Evolutionary conservation across 1,284 basidiomycete species (phyloP).

Genomic region (Cutaneotrichosporon dermatis): DNA sequence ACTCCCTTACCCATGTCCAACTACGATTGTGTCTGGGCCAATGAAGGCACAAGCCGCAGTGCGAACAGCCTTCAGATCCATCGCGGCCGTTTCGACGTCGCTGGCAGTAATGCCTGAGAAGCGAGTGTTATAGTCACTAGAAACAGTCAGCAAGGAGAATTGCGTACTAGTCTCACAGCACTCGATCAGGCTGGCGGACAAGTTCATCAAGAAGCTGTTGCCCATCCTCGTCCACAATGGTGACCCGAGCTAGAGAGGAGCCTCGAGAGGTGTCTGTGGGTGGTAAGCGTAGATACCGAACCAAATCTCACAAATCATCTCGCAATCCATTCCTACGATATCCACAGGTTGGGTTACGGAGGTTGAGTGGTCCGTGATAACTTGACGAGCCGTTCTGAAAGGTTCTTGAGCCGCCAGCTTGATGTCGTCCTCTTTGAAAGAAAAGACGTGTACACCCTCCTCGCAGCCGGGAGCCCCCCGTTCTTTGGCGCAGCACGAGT

Average conservation of each 20-base stretch:
- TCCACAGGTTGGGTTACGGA: constrained; percentile 53
- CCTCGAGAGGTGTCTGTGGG: constrained; percentile 69
- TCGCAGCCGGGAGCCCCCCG: constrained; percentile 52
- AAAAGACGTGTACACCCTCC: constrained; percentile 36
- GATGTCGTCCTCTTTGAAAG: constrained; percentile 54
- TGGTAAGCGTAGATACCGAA: too few species aligned
- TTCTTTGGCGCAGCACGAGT: constrained; percentile 52
- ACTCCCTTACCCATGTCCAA: constrained; percentile 58
- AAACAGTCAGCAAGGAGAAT: neutral
- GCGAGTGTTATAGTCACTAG: constrained; percentile 75
- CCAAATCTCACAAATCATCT: constrained; percentile 65
- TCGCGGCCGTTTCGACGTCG: constrained; percentile 57
- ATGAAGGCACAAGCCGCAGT: constrained; percentile 65
- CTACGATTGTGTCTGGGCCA: constrained; percentile 70
- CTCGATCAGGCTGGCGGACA: constrained; percentile 68
- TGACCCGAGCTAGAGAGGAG: constrained; percentile 77
- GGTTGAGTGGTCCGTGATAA: constrained; percentile 11
- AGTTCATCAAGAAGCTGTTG: constrained; percentile 72
- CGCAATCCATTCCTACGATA: constrained; percentile 77
- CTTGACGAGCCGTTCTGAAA: constrained; percentile 58
- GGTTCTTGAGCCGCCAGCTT: constrained; percentile 68
- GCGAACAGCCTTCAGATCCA: constrained; percentile 64
- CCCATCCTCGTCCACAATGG: constrained; percentile 72
- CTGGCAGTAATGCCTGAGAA: constrained; percentile 78
- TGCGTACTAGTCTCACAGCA: constrained; percentile 59